Evolutionary conservation across 2,329 filamentous ascomycete genomes (phyloP).

Genomic region (Trichoderma endophyticum): DNA sequence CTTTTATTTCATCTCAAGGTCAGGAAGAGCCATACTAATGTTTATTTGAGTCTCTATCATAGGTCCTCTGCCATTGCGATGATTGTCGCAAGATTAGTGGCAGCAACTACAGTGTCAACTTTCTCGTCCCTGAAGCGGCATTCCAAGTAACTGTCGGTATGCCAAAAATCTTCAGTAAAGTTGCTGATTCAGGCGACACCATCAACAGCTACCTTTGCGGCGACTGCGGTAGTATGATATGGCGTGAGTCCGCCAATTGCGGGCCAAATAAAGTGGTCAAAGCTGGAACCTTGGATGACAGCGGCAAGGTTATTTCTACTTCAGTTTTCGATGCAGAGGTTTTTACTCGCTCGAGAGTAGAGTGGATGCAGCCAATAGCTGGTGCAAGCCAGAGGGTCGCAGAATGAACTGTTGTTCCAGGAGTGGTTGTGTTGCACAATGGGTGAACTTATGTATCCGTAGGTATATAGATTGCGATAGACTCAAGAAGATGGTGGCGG

Average conservation of each 20-base stretch:
- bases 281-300: not conserved
- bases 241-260: not conserved
- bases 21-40: not conserved
- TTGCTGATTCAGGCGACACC: not conserved
- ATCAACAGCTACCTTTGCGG: not conserved
- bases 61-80: not conserved
- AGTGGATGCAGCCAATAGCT: not conserved
- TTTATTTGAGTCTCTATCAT: not conserved
- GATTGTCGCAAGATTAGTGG: constrained; percentile 4
- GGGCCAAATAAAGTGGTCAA: not conserved
- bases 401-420: not conserved
- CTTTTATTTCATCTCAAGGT: not conserved
- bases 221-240: not conserved
- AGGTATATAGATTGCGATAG: not conserved
- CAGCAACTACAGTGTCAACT: not conserved
- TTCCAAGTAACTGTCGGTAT: not conserved
- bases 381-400: not conserved
- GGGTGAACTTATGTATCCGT: not conserved
- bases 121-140: not conserved
- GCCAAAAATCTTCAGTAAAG: not conserved
- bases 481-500: not conserved
- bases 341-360: not conserved
- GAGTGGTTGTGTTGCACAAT: not conserved
- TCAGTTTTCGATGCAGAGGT: not conserved
- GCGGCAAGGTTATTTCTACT: not conserved